These are phyloP conservation scores for Hippophae rhamnoides DNA, from an alignment of 306 rosid genomes.

Conservation along the genomic window DNA sequence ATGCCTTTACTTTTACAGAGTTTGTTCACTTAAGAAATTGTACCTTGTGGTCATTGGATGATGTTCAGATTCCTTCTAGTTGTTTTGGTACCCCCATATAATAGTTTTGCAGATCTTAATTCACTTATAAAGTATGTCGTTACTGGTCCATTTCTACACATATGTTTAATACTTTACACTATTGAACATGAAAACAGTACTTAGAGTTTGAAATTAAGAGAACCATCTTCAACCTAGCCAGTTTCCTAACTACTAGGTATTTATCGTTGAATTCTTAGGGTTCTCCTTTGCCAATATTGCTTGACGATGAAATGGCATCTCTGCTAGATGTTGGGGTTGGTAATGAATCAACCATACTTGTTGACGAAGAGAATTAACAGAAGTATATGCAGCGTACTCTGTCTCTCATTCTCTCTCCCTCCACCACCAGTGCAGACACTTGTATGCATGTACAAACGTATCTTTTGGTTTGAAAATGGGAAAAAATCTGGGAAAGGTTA, in stretches of 20 bases:
- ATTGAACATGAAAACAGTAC: neutral
- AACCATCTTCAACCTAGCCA: neutral
- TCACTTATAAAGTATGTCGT: no score
- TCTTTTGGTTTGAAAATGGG: no score
- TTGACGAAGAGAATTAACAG: conserved; percentile 62
- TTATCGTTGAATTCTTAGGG: conserved; percentile 42
- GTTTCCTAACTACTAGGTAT: neutral
- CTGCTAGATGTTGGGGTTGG: conserved; percentile 64
- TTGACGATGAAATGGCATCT: conserved; percentile 64
- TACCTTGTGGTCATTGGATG: neutral
- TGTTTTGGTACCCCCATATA: neutral
- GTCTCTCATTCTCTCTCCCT: no score
- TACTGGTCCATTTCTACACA: neutral
- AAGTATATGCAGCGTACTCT: neutral
- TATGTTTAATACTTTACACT: neutral
- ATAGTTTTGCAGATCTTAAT: no score
- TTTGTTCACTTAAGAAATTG: neutral
- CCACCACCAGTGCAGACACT: no score
- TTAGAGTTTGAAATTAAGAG: neutral
- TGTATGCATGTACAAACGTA: no score
- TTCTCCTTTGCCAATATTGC: conserved; percentile 65
- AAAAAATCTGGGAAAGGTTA: no score
- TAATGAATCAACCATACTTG: conserved; percentile 56
- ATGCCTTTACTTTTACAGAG: conserved; percentile 14
- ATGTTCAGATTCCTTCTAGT: neutral